Percentiles rank a stretch among this genome's conserved stretches.
Evolutionary conservation across 140 eudicot genomes (phyloP).

Genomic region (Flaveria floridana): DNA sequence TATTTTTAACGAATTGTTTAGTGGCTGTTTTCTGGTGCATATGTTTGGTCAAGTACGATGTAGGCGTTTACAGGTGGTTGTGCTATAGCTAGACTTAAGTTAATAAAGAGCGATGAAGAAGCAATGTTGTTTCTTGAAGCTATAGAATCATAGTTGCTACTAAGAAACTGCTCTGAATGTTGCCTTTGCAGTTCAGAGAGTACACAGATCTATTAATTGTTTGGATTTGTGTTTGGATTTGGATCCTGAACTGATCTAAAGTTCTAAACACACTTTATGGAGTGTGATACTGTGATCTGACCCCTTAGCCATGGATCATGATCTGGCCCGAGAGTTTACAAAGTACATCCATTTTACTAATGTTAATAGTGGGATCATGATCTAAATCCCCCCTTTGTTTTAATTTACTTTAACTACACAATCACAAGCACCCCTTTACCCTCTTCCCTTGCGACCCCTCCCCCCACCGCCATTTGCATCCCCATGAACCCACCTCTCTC

Average conservation of each 20-base stretch:
- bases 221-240: too few species aligned
- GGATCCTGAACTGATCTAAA: too few species aligned
- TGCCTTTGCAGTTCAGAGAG: background rate
- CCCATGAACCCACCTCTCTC: background rate
- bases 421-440: too few species aligned
- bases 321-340: background rate
- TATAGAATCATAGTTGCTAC: background rate
- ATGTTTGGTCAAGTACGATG: background rate
- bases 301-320: background rate
- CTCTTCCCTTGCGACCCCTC: too few species aligned
- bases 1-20: background rate
- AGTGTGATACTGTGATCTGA: background rate
- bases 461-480: background rate
- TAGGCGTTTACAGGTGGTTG: background rate
- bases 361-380: too few species aligned
- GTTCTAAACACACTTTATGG: too few species aligned
- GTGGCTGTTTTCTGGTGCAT: background rate
- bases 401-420: too few species aligned
- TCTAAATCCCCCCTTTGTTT: too few species aligned
- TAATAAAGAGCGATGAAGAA: background rate
- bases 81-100: background rate
- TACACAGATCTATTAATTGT: background rate
- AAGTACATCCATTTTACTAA: too few species aligned
- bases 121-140: background rate
- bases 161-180: conserved; percentile 12